These are phyloP conservation scores for Salix koriyanagi DNA, from an alignment of 345 rosid species.

Conservation along the genomic window DNA sequence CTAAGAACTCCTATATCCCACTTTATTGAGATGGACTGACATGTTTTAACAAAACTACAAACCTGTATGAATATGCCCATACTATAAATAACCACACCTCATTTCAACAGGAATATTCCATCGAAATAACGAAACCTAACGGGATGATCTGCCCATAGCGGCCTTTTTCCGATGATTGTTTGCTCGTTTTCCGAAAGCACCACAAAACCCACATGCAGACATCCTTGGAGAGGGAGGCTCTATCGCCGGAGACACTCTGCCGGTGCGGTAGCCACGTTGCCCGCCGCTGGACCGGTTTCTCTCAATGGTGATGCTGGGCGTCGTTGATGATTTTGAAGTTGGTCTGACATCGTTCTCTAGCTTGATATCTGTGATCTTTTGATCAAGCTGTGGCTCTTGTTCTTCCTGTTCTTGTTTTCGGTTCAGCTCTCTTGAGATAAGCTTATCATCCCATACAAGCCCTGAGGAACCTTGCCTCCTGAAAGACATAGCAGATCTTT, in stretches of 20 bases:
- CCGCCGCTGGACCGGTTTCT: conserved; percentile 87
- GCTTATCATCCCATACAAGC: conserved; percentile 75
- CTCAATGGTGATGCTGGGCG: conserved; percentile 35
- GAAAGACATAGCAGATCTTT: conserved; percentile 82
- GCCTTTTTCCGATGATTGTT: conserved; percentile 46
- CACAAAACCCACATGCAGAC: conserved; percentile 77
- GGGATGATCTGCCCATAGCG: conserved; percentile 66
- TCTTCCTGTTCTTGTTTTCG: conserved; percentile 21
- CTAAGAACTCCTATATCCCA: conserved; percentile 16
- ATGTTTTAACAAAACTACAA: background rate
- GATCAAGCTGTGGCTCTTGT: conserved; percentile 14
- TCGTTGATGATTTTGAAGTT: conserved; percentile 19
- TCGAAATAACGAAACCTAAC: conserved; percentile 16
- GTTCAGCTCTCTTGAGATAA: conserved; percentile 54
- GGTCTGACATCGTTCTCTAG: conserved; percentile 38
- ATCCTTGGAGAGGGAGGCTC: conserved; percentile 94
- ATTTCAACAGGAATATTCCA: conserved; percentile 24
- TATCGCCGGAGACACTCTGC: conserved; percentile 70
- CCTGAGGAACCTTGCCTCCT: conserved; percentile 96
- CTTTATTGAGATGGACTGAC: conserved; percentile 25
- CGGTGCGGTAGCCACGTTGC: conserved; percentile 64
- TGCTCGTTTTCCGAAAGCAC: conserved; percentile 47
- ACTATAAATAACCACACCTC: background rate
- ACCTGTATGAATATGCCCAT: background rate
- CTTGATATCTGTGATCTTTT: conserved; percentile 16